Evolutionary conservation across 2,329 filamentous ascomycete genomes (phyloP).

Genomic region (Alternaria sp.): DNA sequence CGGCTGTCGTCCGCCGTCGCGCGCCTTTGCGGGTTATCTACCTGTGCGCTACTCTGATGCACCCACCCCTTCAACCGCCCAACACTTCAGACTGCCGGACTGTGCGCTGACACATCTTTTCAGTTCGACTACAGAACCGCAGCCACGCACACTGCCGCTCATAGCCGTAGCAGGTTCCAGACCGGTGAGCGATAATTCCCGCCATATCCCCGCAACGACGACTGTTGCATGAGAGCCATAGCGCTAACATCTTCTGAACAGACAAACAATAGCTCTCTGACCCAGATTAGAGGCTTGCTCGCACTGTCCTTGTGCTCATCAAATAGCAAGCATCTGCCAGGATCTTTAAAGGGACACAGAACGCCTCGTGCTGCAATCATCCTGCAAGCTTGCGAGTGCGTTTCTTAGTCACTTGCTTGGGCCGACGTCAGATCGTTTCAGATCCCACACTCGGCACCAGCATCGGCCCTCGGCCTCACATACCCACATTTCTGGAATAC

Average conservation of each 20-base stretch:
- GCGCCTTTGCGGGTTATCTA: conserved; percentile 42
- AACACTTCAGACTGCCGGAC: conserved; percentile 35
- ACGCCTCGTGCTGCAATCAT: conserved; percentile 51
- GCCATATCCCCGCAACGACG: conserved; percentile 9
- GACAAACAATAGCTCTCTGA: conserved; percentile 41
- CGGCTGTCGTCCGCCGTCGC: conserved; percentile 46
- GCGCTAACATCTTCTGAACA: conserved; percentile 43
- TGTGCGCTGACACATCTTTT: conserved; percentile 42
- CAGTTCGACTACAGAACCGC: conserved; percentile 30
- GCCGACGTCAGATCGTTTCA: conserved; percentile 50
- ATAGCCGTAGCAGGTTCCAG: conserved; percentile 23
- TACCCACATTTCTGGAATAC: conserved; percentile 47
- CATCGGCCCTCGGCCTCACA: conserved; percentile 45
- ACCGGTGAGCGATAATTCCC: conserved; percentile 38
- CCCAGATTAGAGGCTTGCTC: conserved; percentile 43
- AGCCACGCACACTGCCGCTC: conserved; percentile 41
- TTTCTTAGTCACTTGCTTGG: conserved; percentile 48
- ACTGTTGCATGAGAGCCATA: conserved; percentile 21
- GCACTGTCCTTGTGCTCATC: conserved; percentile 43
- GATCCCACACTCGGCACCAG: conserved; percentile 47
- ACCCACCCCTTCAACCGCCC: conserved; percentile 39
- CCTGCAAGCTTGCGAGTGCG: conserved; percentile 42
- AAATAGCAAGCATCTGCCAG: conserved; percentile 45
- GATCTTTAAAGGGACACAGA: conserved; percentile 50
- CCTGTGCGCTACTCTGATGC: conserved; percentile 50